Percentiles rank a stretch among this genome's conserved stretches.
phyloP scores from a whole-genome alignment of 345 rosid species.

The Eutrema japonicum region DNA sequence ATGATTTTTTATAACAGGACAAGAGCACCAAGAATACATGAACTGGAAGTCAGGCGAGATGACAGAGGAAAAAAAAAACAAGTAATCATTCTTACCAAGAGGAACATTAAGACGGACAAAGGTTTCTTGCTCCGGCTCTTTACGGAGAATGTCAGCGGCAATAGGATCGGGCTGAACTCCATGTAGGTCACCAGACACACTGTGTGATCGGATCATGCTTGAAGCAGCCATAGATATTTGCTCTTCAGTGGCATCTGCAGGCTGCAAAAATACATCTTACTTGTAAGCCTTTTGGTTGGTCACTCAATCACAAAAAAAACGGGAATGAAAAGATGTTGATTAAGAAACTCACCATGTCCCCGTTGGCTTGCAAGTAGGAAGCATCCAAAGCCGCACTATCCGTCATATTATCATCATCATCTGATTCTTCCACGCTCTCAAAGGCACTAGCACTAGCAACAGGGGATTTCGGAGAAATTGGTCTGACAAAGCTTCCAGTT shows the following conservation, averaged over 20 bases:
- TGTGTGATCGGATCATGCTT: slow-evolving; percentile 91
- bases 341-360: slow-evolving; percentile 70
- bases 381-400: slow-evolving; percentile 63
- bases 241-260: slow-evolving; percentile 64
- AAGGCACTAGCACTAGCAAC: slow-evolving; percentile 93
- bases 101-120: slow-evolving; percentile 80
- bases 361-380: slow-evolving; percentile 68
- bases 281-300: slow-evolving; percentile 12
- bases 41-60: slow-evolving; percentile 2
- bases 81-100: slow-evolving; percentile 61
- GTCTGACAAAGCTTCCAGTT: slow-evolving; percentile 63
- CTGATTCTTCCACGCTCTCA: slow-evolving; percentile 90
- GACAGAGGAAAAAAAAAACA: not conserved
- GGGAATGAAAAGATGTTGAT: not conserved
- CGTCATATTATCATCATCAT: slow-evolving; percentile 84
- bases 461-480: slow-evolving; percentile 94
- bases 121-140: slow-evolving; percentile 96
- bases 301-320: slow-evolving; percentile 17
- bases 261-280: slow-evolving; percentile 17
- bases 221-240: slow-evolving; percentile 64
- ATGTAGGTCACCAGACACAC: slow-evolving; percentile 93
- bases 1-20: slow-evolving; percentile 4
- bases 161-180: slow-evolving; percentile 99
- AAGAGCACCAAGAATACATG: not conserved
- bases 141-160: slow-evolving; percentile 97